Conservation (phyloP, 768 basidiomycete genomes). For the Sistotremastrum suecicum region DNA sequence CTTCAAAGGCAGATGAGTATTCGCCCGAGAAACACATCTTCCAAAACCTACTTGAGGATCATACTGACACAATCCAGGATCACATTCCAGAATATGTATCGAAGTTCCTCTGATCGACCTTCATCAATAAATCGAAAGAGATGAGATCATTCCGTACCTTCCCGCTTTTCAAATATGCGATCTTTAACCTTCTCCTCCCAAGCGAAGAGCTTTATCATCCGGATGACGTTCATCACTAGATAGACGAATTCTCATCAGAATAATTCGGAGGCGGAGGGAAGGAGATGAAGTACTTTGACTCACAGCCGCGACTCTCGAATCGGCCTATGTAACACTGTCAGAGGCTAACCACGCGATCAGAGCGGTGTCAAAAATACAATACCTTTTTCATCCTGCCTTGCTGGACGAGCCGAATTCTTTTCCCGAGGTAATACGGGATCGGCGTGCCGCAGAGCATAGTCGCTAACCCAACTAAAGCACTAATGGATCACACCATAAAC, state of each 20-base stretch:
- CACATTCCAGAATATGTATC: no score
- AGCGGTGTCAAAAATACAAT: conserved; percentile 1
- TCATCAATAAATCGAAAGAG: no score
- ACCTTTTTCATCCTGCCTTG: conserved; percentile 34
- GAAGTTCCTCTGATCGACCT: no score
- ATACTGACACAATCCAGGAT: no score
- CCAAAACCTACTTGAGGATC: no score
- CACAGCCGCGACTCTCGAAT: conserved; percentile 45
- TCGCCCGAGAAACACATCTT: no score
- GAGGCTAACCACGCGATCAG: background rate
- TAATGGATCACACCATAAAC: conserved; percentile 8
- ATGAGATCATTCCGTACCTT: no score
- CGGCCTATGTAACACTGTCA: conserved; percentile 21
- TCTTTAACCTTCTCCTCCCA: conserved; percentile 30
- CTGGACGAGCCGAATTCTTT: conserved; percentile 34
- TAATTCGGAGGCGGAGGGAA: no score
- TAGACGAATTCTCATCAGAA: no score
- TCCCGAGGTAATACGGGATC: conserved; percentile 41
- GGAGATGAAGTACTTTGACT: conserved; percentile 33
- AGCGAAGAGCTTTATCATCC: conserved; percentile 62
- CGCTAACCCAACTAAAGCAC: conserved; percentile 43
- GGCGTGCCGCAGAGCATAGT: conserved; percentile 40
- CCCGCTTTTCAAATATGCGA: no score
- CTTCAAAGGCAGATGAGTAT: no score
- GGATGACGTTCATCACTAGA: conserved; percentile 38